Evolutionary conservation across 768 basidiomycete genomes (phyloP).

Genomic region (Butyriboletus loyo): DNA sequence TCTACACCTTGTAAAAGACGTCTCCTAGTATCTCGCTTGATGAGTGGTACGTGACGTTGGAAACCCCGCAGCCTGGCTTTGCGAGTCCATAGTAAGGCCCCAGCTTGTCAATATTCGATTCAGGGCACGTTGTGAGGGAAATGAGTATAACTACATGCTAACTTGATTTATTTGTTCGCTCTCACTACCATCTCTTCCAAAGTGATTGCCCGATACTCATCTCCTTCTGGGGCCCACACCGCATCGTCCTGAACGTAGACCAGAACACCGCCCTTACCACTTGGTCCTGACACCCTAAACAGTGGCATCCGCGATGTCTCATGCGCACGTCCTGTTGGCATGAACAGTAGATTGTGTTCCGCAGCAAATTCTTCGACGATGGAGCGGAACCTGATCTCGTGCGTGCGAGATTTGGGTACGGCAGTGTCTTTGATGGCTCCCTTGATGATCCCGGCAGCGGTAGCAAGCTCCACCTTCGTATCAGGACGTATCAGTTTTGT

Average conservation of each 20-base stretch:
- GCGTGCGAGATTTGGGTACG: conserved; percentile 49
- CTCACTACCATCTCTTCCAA: conserved; percentile 86
- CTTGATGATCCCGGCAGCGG: conserved; percentile 28
- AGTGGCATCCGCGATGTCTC: conserved; percentile 85
- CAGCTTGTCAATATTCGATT: neutral
- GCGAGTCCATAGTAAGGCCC: neutral
- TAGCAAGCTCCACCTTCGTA: conserved; percentile 46
- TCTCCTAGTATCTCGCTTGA: neutral
- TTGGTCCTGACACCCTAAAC: conserved; percentile 78
- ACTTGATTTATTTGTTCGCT: conserved; percentile 41
- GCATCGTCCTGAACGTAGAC: conserved; percentile 93
- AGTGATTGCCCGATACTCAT: conserved; percentile 71
- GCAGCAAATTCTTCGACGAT: conserved; percentile 92
- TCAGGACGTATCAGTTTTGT: conserved; percentile 67
- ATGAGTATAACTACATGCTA: neutral
- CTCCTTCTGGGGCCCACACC: conserved; percentile 76
- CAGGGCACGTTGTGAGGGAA: neutral
- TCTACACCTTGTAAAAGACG: neutral
- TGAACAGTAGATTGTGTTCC: conserved; percentile 81
- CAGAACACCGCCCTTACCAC: conserved; percentile 83
- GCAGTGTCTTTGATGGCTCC: conserved; percentile 34
- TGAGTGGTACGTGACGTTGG: neutral
- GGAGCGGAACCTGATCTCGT: conserved; percentile 89
- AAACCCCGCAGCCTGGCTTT: neutral
- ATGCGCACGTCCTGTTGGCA: conserved; percentile 84